These are phyloP conservation scores for Aspergillus tanneri DNA, from an alignment of 2,329 filamentous ascomycete species.

Conservation along the genomic window DNA sequence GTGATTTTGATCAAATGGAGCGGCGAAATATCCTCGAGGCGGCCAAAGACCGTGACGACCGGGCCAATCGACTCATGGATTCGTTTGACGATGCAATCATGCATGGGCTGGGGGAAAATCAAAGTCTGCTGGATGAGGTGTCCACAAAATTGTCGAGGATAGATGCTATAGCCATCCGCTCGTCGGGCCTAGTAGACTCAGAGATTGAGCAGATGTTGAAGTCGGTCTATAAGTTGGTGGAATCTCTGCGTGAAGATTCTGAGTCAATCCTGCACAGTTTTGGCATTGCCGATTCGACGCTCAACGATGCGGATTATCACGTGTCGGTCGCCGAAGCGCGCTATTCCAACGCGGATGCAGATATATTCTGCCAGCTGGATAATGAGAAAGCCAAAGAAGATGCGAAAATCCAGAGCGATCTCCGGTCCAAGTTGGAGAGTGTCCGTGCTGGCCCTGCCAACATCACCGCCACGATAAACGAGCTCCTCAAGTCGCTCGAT, in stretches of 20 bases:
- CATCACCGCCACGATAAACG: constrained; percentile 38
- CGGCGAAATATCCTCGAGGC: constrained; percentile 51
- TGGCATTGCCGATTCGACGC: constrained; percentile 48
- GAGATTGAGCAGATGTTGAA: constrained; percentile 42
- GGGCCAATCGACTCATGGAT: constrained; percentile 52
- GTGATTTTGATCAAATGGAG: constrained; percentile 53
- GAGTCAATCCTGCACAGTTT: constrained; percentile 49
- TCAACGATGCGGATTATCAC: constrained; percentile 54
- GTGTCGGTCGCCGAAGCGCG: constrained; percentile 55
- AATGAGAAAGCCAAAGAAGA: constrained; percentile 52
- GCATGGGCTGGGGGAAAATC: constrained; percentile 52
- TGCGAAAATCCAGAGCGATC: constrained; percentile 45
- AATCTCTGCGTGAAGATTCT: constrained; percentile 44
- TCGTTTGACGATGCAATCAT: constrained; percentile 53
- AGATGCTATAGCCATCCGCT: constrained; percentile 33
- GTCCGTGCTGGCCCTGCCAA: constrained; percentile 42
- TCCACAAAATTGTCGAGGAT: constrained; percentile 44
- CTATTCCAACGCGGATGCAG: constrained; percentile 44
- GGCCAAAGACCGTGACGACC: constrained; percentile 49
- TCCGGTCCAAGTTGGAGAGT: constrained; percentile 42
- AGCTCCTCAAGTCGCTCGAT: constrained; percentile 39
- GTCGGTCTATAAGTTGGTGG: constrained; percentile 39
- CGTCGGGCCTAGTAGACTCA: constrained; percentile 34
- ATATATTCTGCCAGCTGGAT: constrained; percentile 44
- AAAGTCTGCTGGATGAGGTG: constrained; percentile 51